These are phyloP conservation scores for Trichoderma asperellum DNA, from an alignment of 2,329 filamentous ascomycete genomes.

Conservation along the genomic window DNA sequence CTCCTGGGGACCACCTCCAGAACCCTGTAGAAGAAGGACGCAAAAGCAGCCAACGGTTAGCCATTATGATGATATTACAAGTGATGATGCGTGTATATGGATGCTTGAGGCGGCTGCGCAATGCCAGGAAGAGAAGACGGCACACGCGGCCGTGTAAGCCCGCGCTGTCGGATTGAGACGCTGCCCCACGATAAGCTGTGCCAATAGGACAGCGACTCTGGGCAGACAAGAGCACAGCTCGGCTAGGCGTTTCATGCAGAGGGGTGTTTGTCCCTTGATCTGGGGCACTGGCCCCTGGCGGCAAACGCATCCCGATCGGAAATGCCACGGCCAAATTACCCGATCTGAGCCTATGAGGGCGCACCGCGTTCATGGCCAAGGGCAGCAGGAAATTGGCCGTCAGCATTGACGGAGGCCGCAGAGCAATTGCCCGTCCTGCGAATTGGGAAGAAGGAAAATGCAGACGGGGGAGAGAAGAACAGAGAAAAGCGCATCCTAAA, in stretches of 20 bases:
- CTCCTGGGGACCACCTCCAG: constrained; percentile 87
- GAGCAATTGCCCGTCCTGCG: background rate
- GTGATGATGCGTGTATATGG: background rate
- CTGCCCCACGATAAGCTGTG: constrained; percentile 22
- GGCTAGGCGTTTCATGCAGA: constrained; percentile 27
- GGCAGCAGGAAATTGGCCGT: background rate
- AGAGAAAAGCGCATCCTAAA: background rate
- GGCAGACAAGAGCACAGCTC: constrained; percentile 13
- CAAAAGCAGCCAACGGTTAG: constrained; percentile 31
- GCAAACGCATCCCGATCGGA: constrained; percentile 27
- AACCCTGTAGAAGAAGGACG: constrained; percentile 60
- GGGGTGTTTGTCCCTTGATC: constrained; percentile 23
- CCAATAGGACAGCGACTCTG: constrained; percentile 16
- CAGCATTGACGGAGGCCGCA: background rate
- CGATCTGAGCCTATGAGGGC: constrained; percentile 24
- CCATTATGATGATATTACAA: constrained; percentile 32
- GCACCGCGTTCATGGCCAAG: constrained; percentile 9
- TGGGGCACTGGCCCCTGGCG: constrained; percentile 25
- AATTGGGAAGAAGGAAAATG: background rate
- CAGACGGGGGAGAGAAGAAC: too few species aligned
- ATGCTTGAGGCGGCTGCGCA: background rate
- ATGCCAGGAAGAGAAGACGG: background rate
- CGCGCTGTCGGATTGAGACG: constrained; percentile 10
- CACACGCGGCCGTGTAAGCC: constrained; percentile 2
- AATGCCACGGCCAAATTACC: constrained; percentile 28